Evolutionary conservation across 148 eudicot species (phyloP).

Genomic region (Mesembryanthemum crystallinum): DNA sequence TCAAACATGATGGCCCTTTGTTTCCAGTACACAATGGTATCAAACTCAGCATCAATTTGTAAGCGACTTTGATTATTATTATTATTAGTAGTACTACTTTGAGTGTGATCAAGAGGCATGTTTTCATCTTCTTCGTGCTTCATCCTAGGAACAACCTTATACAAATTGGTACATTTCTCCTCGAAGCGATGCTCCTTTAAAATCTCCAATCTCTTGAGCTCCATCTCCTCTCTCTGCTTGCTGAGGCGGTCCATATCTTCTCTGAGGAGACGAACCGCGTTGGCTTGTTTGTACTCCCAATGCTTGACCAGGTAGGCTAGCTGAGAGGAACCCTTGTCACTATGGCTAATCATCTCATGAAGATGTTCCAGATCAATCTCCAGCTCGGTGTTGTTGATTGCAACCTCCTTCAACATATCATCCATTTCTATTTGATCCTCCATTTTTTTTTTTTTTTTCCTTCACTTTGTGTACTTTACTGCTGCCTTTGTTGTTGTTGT

Average conservation of each 20-base stretch:
- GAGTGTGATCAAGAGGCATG: slow-evolving; percentile 47
- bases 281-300: slow-evolving; percentile 83
- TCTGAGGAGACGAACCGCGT: slow-evolving; percentile 67
- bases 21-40: slow-evolving; percentile 71
- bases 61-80: slow-evolving; percentile 25
- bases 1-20: slow-evolving; percentile 55
- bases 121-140: slow-evolving; percentile 49
- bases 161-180: slow-evolving; percentile 46
- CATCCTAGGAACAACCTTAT: slow-evolving; percentile 52
- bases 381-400: slow-evolving; percentile 40
- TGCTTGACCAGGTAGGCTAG: slow-evolving; percentile 58
- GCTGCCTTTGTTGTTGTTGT: no score
- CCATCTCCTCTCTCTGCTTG: slow-evolving; percentile 71
- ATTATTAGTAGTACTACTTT: no score
- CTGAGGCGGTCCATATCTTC: slow-evolving; percentile 71
- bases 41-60: slow-evolving; percentile 66
- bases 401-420: slow-evolving; percentile 64
- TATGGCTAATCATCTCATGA: slow-evolving; percentile 52
- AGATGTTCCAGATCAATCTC: slow-evolving; percentile 64
- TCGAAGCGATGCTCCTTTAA: slow-evolving; percentile 77
- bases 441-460: no score
- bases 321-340: slow-evolving; percentile 75
- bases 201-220: slow-evolving; percentile 73
- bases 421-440: no score
- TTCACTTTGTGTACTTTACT: no score